phyloP scores from a whole-genome alignment of 768 basidiomycete species.

The Leucosporidium creatinivorum region DNA sequence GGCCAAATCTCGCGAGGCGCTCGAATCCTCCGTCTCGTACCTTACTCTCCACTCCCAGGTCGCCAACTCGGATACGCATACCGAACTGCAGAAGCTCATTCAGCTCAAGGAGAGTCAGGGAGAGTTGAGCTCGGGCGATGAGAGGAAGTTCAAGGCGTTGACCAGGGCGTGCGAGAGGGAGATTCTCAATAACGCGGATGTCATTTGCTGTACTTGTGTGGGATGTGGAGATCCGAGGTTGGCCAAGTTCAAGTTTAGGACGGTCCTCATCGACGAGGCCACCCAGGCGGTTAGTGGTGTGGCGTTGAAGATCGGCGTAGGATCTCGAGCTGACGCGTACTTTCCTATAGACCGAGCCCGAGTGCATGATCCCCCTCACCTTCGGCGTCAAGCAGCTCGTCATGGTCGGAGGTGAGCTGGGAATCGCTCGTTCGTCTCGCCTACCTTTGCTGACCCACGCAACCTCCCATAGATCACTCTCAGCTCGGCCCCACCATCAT shows the following conservation, averaged over 20 bases:
- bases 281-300: slow-evolving; percentile 54
- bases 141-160: slow-evolving; percentile 93
- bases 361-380: slow-evolving; percentile 98
- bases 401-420: slow-evolving; percentile 78
- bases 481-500: slow-evolving; percentile 99
- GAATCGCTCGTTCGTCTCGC: not conserved
- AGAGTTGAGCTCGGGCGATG: slow-evolving; percentile 90
- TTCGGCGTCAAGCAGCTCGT: slow-evolving; percentile 98
- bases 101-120: slow-evolving; percentile 97
- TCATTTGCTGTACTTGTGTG: slow-evolving; percentile 97
- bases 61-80: slow-evolving; percentile 80
- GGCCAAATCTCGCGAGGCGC: slow-evolving; percentile 94
- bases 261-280: slow-evolving; percentile 95
- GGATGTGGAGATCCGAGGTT: slow-evolving; percentile 94
- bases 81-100: slow-evolving; percentile 95
- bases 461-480: slow-evolving; percentile 43
- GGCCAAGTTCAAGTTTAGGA: slow-evolving; percentile 95
- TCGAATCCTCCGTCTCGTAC: slow-evolving; percentile 91
- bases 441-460: not conserved
- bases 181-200: slow-evolving; percentile 87
- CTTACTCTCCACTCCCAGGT: slow-evolving; percentile 95
- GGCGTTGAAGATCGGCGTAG: not conserved
- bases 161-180: slow-evolving; percentile 96
- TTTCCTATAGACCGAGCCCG: slow-evolving; percentile 42
- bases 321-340: slow-evolving; percentile 2